Evolutionary conservation across 1,139 yeast genomes (phyloP), one percentile per base, ranked within the genome.

Genomic region (Lodderomyces orthopsilosis): DNA sequence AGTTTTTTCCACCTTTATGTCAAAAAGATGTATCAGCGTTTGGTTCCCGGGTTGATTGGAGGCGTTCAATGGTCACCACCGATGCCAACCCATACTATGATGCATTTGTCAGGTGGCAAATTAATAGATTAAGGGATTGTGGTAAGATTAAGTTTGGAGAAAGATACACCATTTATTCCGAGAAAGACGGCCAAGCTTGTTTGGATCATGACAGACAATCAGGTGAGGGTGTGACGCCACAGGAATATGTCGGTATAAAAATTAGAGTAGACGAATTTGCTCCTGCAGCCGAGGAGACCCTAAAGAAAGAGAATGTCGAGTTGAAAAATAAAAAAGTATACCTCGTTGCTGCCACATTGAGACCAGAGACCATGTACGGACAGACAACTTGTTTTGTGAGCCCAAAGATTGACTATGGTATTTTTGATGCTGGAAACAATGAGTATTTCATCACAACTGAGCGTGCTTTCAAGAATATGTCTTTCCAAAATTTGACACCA

Each of bases 331-430:
- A 87, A 68, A 84, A 82, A 54, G 75, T 90, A 34, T 90, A 65
- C 68, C 75, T 93, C 51, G 90, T 94, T 43, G 98, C 99, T 49
- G 98, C 98, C 32, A 93, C 98, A 55, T 81, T 94, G 58, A 85
- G 99, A 73, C 97, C 99, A 32, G 99, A 93, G 72, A 93, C 99
- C 55, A 89, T 94, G 97, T 91, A 91, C 60, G 98, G 98, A 52
- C 98, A 94, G 74, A 86, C 96, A 3, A 88, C 96, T 75, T 91
- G 98, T 76, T 94, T 93, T 59, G 98, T 93, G 26, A 88, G 96
- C 39, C 97, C 98, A 59, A 90, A 88, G 72, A 87, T 93, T 57
- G 81, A 79, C 43, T 93, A 94, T 61, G 98, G 98, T 61, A 67
- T 93, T 42, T 94, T 87, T 62, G 88, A 89, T 62, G 95, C 91